phyloP scores from a whole-genome alignment of 2,329 filamentous ascomycete genomes.

The Nemania sp. region DNA sequence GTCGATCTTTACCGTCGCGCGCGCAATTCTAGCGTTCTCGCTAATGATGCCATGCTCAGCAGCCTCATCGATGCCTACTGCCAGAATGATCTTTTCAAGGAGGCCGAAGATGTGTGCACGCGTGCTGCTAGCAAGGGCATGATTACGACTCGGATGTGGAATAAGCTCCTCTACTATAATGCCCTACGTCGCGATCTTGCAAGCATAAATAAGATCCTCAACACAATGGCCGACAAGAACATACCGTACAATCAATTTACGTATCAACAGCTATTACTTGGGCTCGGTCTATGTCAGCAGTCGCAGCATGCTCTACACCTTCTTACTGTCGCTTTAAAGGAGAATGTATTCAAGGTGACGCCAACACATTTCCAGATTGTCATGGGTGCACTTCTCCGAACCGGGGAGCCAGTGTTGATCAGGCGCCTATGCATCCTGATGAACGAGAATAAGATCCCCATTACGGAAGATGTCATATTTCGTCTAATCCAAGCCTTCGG shows the following conservation, averaged over 20 bases:
- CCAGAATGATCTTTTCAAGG: constrained; percentile 63
- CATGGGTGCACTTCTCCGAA: constrained; percentile 64
- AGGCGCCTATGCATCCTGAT: constrained; percentile 59
- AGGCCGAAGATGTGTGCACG: constrained; percentile 70
- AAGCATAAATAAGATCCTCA: constrained; percentile 62
- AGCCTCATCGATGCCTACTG: constrained; percentile 77
- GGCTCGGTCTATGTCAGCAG: constrained; percentile 62
- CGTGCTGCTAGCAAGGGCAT: constrained; percentile 64
- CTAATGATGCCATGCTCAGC: constrained; percentile 70
- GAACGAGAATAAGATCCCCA: constrained; percentile 55
- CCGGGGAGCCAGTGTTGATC: constrained; percentile 58
- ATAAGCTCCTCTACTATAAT: constrained; percentile 77
- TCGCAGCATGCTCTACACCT: constrained; percentile 63
- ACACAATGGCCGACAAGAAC: constrained; percentile 60
- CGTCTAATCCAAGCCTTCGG: constrained; percentile 58
- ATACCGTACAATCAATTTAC: constrained; percentile 64
- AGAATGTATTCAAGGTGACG: constrained; percentile 60
- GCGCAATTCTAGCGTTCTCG: constrained; percentile 62
- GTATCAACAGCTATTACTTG: constrained; percentile 62
- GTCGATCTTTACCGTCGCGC: constrained; percentile 74
- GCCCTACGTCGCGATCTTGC: constrained; percentile 69
- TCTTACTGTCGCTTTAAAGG: constrained; percentile 58
- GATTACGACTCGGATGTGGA: constrained; percentile 78
- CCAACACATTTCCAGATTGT: constrained; percentile 65
- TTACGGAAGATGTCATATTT: constrained; percentile 59